phyloP scores from a whole-genome alignment of 352 stramenopile species.

The Phytophthora capsici region DNA sequence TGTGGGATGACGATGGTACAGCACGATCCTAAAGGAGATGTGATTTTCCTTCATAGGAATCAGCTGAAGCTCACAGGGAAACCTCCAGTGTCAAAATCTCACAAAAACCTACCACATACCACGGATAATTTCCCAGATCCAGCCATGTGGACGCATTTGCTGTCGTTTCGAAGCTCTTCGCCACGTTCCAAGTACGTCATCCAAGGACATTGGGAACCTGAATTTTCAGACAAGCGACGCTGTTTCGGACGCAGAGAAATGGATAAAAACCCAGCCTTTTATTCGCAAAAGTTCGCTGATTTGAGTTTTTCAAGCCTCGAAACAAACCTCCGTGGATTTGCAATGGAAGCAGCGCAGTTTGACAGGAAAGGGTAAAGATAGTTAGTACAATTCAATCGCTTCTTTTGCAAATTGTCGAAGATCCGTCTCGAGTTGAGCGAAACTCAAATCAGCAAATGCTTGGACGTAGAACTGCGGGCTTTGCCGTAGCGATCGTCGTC shows the following conservation, averaged over 20 bases:
- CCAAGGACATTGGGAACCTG: slow-evolving; percentile 36
- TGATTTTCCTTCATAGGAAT: slow-evolving; percentile 54
- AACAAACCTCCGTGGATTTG: slow-evolving; percentile 5
- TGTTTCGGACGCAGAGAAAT: slow-evolving; percentile 47
- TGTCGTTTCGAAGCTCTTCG: slow-evolving; percentile 51
- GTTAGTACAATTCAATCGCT: not conserved
- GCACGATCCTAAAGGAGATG: slow-evolving; percentile 29
- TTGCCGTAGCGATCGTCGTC: slow-evolving; percentile 19
- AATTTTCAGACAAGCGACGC: slow-evolving; percentile 42
- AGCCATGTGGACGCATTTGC: slow-evolving; percentile 60
- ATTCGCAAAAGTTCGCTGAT: slow-evolving; percentile 3
- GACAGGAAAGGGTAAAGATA: not conserved
- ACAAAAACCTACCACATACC: not conserved
- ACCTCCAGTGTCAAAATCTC: not conserved
- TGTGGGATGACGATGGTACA: slow-evolving; percentile 53
- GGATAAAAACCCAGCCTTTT: not conserved
- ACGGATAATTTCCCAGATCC: slow-evolving; percentile 34
- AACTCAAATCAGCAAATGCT: slow-evolving; percentile 2
- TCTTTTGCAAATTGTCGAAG: slow-evolving; percentile 19
- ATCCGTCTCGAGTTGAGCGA: slow-evolving; percentile 18
- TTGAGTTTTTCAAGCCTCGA: slow-evolving; percentile 13
- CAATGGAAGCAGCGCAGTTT: slow-evolving; percentile 7
- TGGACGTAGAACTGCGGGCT: slow-evolving; percentile 29
- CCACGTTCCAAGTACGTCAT: slow-evolving; percentile 45
- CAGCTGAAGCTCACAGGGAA: slow-evolving; percentile 34